Evolutionary conservation across 2,329 filamentous ascomycete genomes (phyloP).

Genomic region (Acrocalymma vagum): DNA sequence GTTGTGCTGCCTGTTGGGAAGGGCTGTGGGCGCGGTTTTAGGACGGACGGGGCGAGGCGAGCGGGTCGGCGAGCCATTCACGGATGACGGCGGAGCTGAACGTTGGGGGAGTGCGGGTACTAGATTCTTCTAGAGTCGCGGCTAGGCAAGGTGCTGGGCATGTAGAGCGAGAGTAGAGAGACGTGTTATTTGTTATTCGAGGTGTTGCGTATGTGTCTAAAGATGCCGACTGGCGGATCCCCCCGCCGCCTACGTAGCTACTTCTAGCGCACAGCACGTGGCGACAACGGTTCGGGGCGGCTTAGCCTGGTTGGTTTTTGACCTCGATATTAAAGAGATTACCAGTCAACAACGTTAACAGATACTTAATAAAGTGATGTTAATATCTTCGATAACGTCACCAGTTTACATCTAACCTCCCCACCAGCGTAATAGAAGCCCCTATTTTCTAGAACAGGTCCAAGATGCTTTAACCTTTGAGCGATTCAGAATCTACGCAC

Average conservation of each 20-base stretch:
- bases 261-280: constrained; percentile 4
- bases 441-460: constrained; percentile 9
- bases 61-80: too few relatives aligned
- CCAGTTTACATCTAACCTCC: constrained; percentile 8
- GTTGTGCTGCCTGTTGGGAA: constrained; percentile 4
- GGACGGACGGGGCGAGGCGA: constrained; percentile 4
- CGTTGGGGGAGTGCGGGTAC: constrained; percentile 7
- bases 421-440: constrained; percentile 12
- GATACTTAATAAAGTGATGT: constrained; percentile 11
- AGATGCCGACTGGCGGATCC: constrained; percentile 6
- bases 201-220: too few relatives aligned
- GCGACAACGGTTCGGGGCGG: constrained; percentile 4
- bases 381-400: constrained; percentile 11
- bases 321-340: constrained; percentile 14
- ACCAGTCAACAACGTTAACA: constrained; percentile 10
- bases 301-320: constrained; percentile 9
- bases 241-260: constrained; percentile 3
- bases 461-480: constrained; percentile 2
- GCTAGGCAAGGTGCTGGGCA: constrained; percentile 12
- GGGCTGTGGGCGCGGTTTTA: constrained; percentile 10
- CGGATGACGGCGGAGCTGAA: constrained; percentile 8
- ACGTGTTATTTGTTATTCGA: constrained; percentile 9
- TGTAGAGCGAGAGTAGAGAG: constrained; percentile 10
- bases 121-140: constrained; percentile 9
- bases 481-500: constrained; percentile 1